phyloP scores from a whole-genome alignment of 1,284 basidiomycete species.

The Papiliotrema terrestris region DNA sequence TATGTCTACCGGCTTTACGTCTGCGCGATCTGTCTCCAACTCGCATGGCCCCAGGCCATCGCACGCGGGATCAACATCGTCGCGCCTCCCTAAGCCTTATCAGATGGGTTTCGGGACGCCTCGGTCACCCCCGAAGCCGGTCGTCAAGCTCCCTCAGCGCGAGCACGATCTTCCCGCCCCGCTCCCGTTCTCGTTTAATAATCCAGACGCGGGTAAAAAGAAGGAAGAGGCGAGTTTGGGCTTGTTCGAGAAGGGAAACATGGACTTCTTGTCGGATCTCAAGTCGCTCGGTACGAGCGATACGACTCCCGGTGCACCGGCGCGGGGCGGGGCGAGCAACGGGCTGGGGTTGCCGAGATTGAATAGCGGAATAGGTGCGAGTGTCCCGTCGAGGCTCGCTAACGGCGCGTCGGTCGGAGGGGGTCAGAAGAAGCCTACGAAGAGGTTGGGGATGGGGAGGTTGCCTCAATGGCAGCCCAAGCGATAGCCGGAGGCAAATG shows the following conservation, averaged over 20 bases:
- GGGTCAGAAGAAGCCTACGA: not conserved
- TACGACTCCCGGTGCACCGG: not conserved
- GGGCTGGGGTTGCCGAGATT: not conserved
- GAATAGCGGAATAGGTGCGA: too few species aligned
- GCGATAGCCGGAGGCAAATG: not conserved
- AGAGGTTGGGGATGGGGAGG: not conserved
- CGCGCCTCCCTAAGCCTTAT: slow-evolving; percentile 2
- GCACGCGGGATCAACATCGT: not conserved
- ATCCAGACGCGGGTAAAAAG: not conserved
- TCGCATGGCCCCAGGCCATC: not conserved
- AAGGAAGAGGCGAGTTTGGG: slow-evolving; percentile 20
- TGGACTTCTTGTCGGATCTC: slow-evolving; percentile 33
- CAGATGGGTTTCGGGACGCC: not conserved
- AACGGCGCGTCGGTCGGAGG: too few species aligned
- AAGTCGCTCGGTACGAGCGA: slow-evolving; percentile 28
- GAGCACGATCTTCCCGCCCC: slow-evolving; percentile 34
- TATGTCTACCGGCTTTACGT: slow-evolving; percentile 2
- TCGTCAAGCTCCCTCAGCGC: slow-evolving; percentile 4
- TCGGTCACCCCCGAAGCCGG: slow-evolving; percentile 5
- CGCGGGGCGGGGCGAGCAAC: not conserved
- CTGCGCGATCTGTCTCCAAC: not conserved
- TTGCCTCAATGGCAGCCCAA: not conserved
- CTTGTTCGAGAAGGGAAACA: slow-evolving; percentile 26
- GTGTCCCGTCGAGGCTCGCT: too few species aligned
- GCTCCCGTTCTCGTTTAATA: slow-evolving; percentile 40